These are phyloP conservation scores for Sarocladium oryzae DNA, from an alignment of 2,329 filamentous ascomycete genomes.

Conservation along the genomic window DNA sequence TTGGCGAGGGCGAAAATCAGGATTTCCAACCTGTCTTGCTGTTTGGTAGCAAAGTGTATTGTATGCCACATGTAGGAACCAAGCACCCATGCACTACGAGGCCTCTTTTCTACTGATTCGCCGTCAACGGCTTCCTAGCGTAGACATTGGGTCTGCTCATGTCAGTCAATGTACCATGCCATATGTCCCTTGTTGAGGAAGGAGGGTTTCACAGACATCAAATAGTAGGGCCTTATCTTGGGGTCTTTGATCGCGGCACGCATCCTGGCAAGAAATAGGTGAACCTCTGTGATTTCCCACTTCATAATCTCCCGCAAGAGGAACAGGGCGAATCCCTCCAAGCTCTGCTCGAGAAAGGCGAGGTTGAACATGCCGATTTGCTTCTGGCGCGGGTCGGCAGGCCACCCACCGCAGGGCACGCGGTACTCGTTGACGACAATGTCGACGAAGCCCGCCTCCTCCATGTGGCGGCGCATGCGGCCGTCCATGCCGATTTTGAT, in stretches of 20 bases:
- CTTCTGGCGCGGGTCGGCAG: conserved; percentile 13
- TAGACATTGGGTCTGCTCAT: background rate
- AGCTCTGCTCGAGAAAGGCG: conserved; percentile 19
- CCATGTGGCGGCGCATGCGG: conserved; percentile 11
- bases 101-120: background rate
- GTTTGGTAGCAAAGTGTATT: no score
- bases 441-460: conserved; percentile 18
- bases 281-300: conserved; percentile 18
- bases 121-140: background rate
- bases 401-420: conserved; percentile 14
- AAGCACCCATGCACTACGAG: no score
- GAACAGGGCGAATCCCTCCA: conserved; percentile 22
- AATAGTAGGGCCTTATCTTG: background rate
- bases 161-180: background rate
- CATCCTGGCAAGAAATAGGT: conserved; percentile 15
- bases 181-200: background rate
- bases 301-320: conserved; percentile 22
- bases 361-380: conserved; percentile 17
- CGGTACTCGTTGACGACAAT: conserved; percentile 12
- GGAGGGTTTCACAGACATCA: background rate
- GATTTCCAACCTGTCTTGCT: no score
- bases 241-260: background rate
- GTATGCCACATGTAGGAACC: no score
- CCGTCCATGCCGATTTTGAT: background rate
- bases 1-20: no score